Base-by-base conservation (phyloP, 306 rosid species). In the Senna siamea region DNA sequence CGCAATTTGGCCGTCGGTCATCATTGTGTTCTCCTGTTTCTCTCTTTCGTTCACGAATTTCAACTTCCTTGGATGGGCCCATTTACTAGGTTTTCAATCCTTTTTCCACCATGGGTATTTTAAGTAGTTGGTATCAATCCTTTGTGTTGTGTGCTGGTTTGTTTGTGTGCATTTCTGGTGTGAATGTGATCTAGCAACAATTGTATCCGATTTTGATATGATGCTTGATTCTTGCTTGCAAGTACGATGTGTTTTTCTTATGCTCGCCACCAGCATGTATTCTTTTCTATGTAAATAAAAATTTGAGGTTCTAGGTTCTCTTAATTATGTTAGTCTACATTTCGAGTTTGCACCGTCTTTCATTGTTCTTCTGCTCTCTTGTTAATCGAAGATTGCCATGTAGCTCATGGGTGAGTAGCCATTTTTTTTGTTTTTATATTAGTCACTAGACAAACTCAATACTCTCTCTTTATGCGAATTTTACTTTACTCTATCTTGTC, bases 231-330 rank as follows among this genome's bases (percentile, higher is more conserved):
- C 32, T 66, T 73, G 56, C 32, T 66, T 70, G 66, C 87, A 90
- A 93, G 96, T 91, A 87, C 66, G 95, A 91, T 68, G 97, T 95
- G 19, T 91, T 89, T 80, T 91, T 91, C 91, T 82, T 91, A 89
- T 91, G 92, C 92, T 91, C 74, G 97, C 93, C 44, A 87, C 91
- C 22, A 89, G 92, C 59, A 84, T 85, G 96, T 90, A 90, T 90
- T 93, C 93, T 86, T 85, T 53, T 0, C 19, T 22, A 28, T 8
- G 8, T 15, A 15, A 58, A 10, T 43, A 40, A 14, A 13, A 9
- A 70, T n/a, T 20, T 53, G 56, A 51, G 61, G 54, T 60, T 76
- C 74, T 65, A 41, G 51, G n/a, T 50, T 47, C 26, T 56, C 50
- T 7, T 11, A n/a, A 5, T 78, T 53, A 9, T 57, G 4, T 30